Evolutionary conservation across 179 eudicot species (phyloP).

Genomic region (Amaranthus tricolor): DNA sequence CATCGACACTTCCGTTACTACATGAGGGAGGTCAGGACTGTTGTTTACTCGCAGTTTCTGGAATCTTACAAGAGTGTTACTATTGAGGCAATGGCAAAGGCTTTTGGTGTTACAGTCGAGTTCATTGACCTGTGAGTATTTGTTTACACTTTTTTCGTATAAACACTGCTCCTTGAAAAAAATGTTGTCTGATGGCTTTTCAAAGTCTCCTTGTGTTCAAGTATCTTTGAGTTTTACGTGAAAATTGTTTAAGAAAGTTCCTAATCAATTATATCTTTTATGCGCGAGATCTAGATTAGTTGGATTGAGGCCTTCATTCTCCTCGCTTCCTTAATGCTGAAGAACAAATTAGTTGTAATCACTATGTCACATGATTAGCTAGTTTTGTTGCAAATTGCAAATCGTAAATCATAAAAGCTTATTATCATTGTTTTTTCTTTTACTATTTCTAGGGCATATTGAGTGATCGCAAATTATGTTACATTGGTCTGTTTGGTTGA

Average conservation of each 20-base stretch:
- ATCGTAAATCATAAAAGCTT: no score
- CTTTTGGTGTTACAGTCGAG: slow-evolving; percentile 86
- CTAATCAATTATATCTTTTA: not conserved
- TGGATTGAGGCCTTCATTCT: not conserved
- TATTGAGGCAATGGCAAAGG: slow-evolving; percentile 95
- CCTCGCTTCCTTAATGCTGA: not conserved
- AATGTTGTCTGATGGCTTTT: not conserved
- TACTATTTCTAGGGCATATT: no score
- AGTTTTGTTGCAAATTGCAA: no score
- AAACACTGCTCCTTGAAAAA: not conserved
- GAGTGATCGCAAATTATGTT: no score
- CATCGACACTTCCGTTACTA: slow-evolving; percentile 88
- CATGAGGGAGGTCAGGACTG: slow-evolving; percentile 96
- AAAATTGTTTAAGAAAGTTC: not conserved
- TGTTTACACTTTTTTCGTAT: not conserved
- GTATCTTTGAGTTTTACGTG: not conserved
- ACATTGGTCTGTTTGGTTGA: no score
- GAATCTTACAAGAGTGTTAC: slow-evolving; percentile 99
- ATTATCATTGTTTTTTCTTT: no score
- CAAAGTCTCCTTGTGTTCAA: not conserved
- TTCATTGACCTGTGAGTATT: slow-evolving; percentile 87
- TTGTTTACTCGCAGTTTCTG: slow-evolving; percentile 91
- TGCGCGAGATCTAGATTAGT: not conserved
- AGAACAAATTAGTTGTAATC: no score
- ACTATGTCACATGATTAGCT: no score